Evolutionary conservation across 371 early-diverging fungal genomes (phyloP).

Genomic region (Blakeslea trispora): DNA sequence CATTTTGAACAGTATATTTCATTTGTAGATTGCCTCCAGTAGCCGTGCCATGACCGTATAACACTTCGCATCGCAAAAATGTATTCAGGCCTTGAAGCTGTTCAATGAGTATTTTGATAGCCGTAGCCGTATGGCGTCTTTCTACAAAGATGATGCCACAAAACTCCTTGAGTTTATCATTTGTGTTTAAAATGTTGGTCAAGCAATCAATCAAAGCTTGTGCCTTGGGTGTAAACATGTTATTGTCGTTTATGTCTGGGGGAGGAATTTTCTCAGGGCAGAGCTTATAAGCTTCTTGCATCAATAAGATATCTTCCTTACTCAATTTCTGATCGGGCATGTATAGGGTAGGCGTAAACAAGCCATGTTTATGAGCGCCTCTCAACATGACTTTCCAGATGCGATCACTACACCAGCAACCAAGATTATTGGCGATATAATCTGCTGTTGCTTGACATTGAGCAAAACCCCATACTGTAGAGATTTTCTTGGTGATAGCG

Average conservation of each 20-base stretch:
- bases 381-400: slow-evolving; percentile 46
- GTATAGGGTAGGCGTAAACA: slow-evolving; percentile 5
- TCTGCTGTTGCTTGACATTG: slow-evolving; percentile 28
- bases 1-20: slow-evolving; percentile 59
- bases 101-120: slow-evolving; percentile 55
- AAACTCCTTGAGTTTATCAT: slow-evolving; percentile 46
- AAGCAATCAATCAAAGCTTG: slow-evolving; percentile 47
- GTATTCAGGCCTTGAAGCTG: slow-evolving; percentile 45
- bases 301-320: slow-evolving; percentile 16
- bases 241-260: slow-evolving; percentile 26
- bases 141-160: slow-evolving; percentile 84
- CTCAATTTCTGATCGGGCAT: slow-evolving; percentile 9
- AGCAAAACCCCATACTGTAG: slow-evolving; percentile 28
- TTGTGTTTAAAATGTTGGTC: slow-evolving; percentile 41
- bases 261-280: background rate
- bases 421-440: slow-evolving; percentile 46
- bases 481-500: slow-evolving; percentile 36
- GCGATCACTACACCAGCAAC: slow-evolving; percentile 65
- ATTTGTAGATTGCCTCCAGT: slow-evolving; percentile 54
- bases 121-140: slow-evolving; percentile 67
- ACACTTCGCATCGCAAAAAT: slow-evolving; percentile 47
- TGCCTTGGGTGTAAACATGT: slow-evolving; percentile 62
- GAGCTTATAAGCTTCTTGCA: slow-evolving; percentile 18
- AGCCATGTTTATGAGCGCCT: slow-evolving; percentile 11
- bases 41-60: slow-evolving; percentile 70